Base-by-base conservation (phyloP, 2,329 filamentous ascomycete genomes). In the Seiridium cupressi region DNA sequence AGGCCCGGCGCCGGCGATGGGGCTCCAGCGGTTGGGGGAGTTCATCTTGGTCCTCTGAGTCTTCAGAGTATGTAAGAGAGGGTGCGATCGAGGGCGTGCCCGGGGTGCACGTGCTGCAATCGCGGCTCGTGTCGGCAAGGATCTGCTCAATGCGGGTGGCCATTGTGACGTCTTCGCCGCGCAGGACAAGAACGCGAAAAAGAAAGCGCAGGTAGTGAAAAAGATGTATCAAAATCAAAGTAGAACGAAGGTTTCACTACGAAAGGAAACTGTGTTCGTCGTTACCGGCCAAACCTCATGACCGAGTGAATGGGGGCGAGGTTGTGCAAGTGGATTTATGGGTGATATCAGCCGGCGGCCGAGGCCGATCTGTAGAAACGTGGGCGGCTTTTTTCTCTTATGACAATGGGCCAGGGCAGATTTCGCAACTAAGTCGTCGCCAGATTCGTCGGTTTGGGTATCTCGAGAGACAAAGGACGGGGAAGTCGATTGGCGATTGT, bases 11-110 rank as follows among this genome's bases (percentile, higher is more conserved):
- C 36, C 76, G 79, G 51, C 84, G 83, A 51, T 73, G 72, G 63
- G 77, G 75, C 40, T 77, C 75, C 32, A 73, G 68, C 31, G 78
- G 78, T 63, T 78, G 74, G 54, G 75, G 75, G 61, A 82, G 81
- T 55, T 85, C 83, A 64, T 81, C 78, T 46, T 82, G 80, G 60
- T 84, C 84, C 65, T 87, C 85, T 34, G 85, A 87, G 64, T 86
- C 82, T 64, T 83, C 84, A 11, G 85, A 88, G 67, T 84, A 88
- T 59, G 84, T 87, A 59, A 89, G 79, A 1, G 86, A 88, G 1
- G 86, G 86, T 1, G 84, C 84, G 53, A 81, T 74, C 10, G 85
- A 87, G 47, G 80, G 78, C 59, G 63, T 60, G 60, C 68, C 66
- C 58, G 78, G 76, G 64, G 82, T 80, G 62, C 79, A 73, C 26